phyloP scores from a whole-genome alignment of 1,284 basidiomycete species.

The Termitomyces sp. region DNA sequence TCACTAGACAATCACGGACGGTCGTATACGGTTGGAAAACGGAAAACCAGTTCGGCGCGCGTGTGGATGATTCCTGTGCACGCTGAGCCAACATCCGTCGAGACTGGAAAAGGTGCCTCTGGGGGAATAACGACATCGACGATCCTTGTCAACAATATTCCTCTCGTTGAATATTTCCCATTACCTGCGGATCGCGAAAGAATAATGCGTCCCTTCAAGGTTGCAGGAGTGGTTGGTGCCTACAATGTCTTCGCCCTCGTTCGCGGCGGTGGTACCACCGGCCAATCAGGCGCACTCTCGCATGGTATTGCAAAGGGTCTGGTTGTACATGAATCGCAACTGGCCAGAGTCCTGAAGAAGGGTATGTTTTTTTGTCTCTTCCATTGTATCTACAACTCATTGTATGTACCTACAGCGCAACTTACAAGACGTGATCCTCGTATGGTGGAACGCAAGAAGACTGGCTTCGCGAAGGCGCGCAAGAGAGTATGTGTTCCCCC shows the following conservation, averaged over 20 bases:
- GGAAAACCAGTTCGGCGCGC: conserved; percentile 83
- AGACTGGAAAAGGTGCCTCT: conserved; percentile 15
- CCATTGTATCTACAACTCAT: neutral
- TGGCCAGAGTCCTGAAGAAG: conserved; percentile 65
- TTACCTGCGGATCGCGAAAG: conserved; percentile 75
- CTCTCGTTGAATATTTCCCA: conserved; percentile 77
- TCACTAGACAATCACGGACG: conserved; percentile 70
- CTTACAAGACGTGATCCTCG: conserved; percentile 88
- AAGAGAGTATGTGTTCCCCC: conserved; percentile 64
- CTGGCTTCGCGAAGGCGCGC: conserved; percentile 86
- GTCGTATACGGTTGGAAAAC: conserved; percentile 77
- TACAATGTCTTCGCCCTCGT: conserved; percentile 90
- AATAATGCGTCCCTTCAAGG: conserved; percentile 77
- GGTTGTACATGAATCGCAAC: conserved; percentile 62
- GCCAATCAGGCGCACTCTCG: conserved; percentile 88
- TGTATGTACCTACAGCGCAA: conserved; percentile 54
- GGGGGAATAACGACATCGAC: conserved; percentile 40
- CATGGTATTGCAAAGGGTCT: conserved; percentile 84
- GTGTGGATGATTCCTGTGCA: conserved; percentile 91
- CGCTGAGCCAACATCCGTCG: conserved; percentile 19
- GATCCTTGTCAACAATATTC: conserved; percentile 81
- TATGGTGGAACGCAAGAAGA: conserved; percentile 98
- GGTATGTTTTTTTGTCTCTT: conserved; percentile 42
- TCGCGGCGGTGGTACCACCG: conserved; percentile 85
- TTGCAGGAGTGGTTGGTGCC: conserved; percentile 83